A percentile compares a stretch with the other conserved stretches of the same genome.
These are phyloP conservation scores for Phytomonas serpens DNA, from an alignment of 208 protist species.

Conservation along the genomic window DNA sequence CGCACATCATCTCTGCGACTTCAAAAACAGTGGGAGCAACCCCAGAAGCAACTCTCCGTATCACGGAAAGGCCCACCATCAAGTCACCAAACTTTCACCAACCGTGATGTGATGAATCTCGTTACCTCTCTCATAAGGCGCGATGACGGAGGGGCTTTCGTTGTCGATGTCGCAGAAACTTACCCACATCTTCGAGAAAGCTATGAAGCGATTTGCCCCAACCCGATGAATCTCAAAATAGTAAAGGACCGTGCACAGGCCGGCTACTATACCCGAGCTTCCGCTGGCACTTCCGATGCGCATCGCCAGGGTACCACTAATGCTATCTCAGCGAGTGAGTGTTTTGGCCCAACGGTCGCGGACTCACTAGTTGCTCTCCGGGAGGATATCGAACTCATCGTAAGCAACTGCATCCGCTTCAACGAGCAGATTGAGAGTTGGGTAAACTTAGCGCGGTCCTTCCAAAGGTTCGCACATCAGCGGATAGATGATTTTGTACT, in stretches of 20 bases:
- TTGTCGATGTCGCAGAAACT: conserved; percentile 59
- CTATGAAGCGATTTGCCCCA: conserved; percentile 66
- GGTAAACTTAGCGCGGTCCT: conserved; percentile 56
- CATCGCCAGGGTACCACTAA: conserved; percentile 6
- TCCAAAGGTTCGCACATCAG: conserved; percentile 66
- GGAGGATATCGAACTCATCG: conserved; percentile 75
- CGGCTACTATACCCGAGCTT: conserved; percentile 40
- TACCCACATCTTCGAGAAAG: conserved; percentile 61
- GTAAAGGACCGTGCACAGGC: conserved; percentile 46
- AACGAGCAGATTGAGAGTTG: conserved; percentile 56
- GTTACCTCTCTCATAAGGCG: conserved; percentile 51
- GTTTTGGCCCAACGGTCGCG: conserved; percentile 51
- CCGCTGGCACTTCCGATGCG: conserved; percentile 4
- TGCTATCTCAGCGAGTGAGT: background rate
- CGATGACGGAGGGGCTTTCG: conserved; percentile 69
- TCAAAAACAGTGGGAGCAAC: conserved; percentile 9
- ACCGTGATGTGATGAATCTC: conserved; percentile 39
- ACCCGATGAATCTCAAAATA: conserved; percentile 68
- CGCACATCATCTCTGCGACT: conserved; percentile 56
- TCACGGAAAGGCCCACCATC: background rate
- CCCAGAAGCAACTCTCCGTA: background rate
- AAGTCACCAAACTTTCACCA: conserved; percentile 10
- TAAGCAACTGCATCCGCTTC: conserved; percentile 77
- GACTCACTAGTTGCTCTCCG: conserved; percentile 47
- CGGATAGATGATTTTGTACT: conserved; percentile 76